phyloP scores from a whole-genome alignment of 2,329 filamentous ascomycete genomes.

The Ophiostoma ulmi region DNA sequence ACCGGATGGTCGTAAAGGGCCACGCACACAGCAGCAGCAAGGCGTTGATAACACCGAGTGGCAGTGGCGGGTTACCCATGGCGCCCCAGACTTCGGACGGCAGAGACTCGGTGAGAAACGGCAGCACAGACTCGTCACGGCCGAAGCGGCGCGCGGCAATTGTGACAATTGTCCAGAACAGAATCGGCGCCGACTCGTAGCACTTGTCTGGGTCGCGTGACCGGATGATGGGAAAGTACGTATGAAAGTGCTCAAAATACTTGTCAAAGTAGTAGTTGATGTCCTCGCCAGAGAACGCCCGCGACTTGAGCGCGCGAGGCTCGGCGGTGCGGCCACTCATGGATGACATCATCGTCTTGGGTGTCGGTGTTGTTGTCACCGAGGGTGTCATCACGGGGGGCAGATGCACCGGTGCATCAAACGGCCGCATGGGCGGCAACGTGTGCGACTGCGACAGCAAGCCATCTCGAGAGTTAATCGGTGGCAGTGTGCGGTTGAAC shows the following conservation, averaged over 20 bases:
- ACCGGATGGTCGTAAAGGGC: constrained; percentile 48
- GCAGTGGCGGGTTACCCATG: constrained; percentile 41
- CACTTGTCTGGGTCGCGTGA: constrained; percentile 47
- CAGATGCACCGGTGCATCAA: constrained; percentile 25
- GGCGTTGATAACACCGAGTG: constrained; percentile 47
- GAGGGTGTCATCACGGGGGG: constrained; percentile 27
- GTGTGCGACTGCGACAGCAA: constrained; percentile 22
- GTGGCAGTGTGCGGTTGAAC: constrained; percentile 27
- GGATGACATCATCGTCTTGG: constrained; percentile 22
- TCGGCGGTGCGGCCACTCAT: constrained; percentile 29
- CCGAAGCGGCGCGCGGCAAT: constrained; percentile 48
- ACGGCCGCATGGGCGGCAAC: constrained; percentile 27
- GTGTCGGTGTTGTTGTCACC: constrained; percentile 26
- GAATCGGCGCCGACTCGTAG: constrained; percentile 44
- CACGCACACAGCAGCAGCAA: constrained; percentile 49
- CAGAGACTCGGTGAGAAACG: constrained; percentile 45
- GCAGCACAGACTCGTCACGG: constrained; percentile 39
- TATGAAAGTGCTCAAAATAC: constrained; percentile 51
- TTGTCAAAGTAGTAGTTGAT: constrained; percentile 54
- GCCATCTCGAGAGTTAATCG: constrained; percentile 27
- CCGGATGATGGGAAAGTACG: constrained; percentile 49
- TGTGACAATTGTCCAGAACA: constrained; percentile 53
- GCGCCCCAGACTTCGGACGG: constrained; percentile 43
- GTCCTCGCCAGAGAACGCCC: constrained; percentile 48
- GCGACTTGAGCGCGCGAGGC: constrained; percentile 44